Evolutionary conservation across 129 eudicot species (phyloP).

Genomic region (Oenanthe sinensis): DNA sequence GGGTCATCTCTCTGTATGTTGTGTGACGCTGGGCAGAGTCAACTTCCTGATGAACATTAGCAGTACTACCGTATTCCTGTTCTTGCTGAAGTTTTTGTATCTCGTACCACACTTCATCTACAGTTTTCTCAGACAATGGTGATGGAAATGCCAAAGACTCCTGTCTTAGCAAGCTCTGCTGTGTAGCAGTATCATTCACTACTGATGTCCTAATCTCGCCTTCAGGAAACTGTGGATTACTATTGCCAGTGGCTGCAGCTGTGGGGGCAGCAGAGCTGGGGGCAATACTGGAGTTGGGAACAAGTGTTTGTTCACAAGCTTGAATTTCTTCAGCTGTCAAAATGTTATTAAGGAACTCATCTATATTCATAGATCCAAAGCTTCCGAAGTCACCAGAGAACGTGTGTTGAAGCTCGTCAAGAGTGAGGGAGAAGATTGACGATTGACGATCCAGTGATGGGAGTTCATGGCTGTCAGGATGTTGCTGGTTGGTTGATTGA

Average conservation of each 20-base stretch:
- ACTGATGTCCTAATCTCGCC: conserved; percentile 11
- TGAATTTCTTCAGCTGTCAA: conserved; percentile 84
- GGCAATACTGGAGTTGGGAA: neutral
- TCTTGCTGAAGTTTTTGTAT: conserved; percentile 45
- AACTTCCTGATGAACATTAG: conserved; percentile 12
- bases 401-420: conserved; percentile 70
- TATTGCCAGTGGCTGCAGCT: neutral
- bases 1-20: conserved; percentile 72
- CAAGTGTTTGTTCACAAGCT: conserved; percentile 35
- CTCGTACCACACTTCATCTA: conserved; percentile 82
- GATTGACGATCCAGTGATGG: conserved; percentile 51
- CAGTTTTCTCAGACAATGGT: conserved; percentile 53
- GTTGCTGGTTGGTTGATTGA: conserved; percentile 27
- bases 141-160: conserved; percentile 60
- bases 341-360: conserved; percentile 74
- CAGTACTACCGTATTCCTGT: conserved; percentile 10
- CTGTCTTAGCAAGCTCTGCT: conserved; percentile 51
- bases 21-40: conserved; percentile 40
- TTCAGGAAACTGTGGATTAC: conserved; percentile 15
- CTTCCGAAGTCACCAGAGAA: conserved; percentile 52
- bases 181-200: conserved; percentile 33
- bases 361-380: conserved; percentile 90
- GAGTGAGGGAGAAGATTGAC: conserved; percentile 74
- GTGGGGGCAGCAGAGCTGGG: conserved; percentile 1
- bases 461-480: conserved; percentile 23